phyloP scores from a whole-genome alignment of 1,284 basidiomycete genomes.

The Marasmius sp. region DNA sequence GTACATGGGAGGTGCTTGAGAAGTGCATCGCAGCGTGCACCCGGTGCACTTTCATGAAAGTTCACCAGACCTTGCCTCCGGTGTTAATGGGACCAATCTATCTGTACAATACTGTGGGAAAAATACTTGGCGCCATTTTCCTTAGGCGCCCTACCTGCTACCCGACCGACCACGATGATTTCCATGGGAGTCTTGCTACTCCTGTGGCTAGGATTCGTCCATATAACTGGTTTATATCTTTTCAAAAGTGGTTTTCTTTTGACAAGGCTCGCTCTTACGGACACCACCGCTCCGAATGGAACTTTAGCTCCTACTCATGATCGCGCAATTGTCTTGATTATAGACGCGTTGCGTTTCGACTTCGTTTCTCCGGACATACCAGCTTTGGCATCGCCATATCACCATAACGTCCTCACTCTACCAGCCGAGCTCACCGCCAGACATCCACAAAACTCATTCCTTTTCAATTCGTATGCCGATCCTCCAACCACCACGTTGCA shows the following conservation, averaged over 20 bases:
- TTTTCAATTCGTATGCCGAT: conserved; percentile 90
- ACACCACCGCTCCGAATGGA: conserved; percentile 45
- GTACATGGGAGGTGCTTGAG: too few species aligned
- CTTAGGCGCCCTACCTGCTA: neutral
- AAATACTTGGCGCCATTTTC: neutral
- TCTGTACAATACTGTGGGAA: neutral
- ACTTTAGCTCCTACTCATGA: conserved; percentile 67
- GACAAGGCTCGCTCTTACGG: conserved; percentile 74
- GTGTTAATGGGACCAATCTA: too few species aligned
- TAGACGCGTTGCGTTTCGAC: conserved; percentile 94
- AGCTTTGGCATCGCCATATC: conserved; percentile 60
- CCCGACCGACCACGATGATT: neutral
- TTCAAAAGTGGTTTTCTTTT: conserved; percentile 91
- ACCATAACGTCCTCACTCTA: conserved; percentile 83
- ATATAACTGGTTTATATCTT: conserved; percentile 68
- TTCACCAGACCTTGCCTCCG: too few species aligned
- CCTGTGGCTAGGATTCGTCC: conserved; percentile 59
- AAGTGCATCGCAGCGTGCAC: too few species aligned
- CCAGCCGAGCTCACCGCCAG: conserved; percentile 68
- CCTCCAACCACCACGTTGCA: conserved; percentile 97
- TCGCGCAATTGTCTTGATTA: conserved; percentile 82
- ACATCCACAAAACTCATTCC: conserved; percentile 72
- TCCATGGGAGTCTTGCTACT: conserved; percentile 37
- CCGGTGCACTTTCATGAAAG: too few species aligned
- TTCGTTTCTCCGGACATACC: conserved; percentile 81